Conservation (phyloP, 2,329 filamentous ascomycete genomes). For the Aspergillus sp. region DNA sequence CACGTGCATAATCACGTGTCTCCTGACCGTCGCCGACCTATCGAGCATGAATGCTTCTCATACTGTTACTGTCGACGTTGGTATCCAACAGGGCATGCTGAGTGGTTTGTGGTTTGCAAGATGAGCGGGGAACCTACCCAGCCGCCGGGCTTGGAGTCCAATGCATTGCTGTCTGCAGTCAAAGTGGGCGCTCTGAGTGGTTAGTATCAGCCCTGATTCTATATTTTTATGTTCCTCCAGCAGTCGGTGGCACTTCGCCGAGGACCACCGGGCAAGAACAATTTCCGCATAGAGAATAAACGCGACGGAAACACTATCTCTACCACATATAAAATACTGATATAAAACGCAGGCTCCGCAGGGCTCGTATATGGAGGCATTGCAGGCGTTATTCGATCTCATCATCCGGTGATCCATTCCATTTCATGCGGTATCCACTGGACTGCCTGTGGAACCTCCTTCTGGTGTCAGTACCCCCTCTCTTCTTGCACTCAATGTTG, state of each 20-base stretch:
- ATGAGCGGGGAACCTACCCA: conserved; percentile 27
- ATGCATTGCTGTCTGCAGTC: conserved; percentile 44
- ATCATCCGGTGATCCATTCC: conserved; percentile 67
- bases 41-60: background rate
- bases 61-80: background rate
- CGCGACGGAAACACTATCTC: background rate
- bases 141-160: conserved; percentile 17
- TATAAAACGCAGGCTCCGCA: conserved; percentile 32
- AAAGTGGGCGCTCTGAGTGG: conserved; percentile 62
- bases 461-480: conserved; percentile 60
- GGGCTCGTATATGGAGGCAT: conserved; percentile 67
- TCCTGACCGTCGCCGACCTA: background rate
- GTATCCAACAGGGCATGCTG: background rate
- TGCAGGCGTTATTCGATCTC: conserved; percentile 68
- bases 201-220: conserved; percentile 36
- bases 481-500: background rate
- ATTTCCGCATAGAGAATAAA: background rate
- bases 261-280: background rate
- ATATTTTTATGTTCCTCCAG: background rate
- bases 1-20: background rate
- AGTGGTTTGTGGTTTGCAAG: conserved; percentile 13
- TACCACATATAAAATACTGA: background rate
- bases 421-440: conserved; percentile 74
- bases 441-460: conserved; percentile 74
- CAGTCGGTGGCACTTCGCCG: too few relatives aligned